Conservation (phyloP, 1,139 yeast species). For the Pichia sp. region DNA sequence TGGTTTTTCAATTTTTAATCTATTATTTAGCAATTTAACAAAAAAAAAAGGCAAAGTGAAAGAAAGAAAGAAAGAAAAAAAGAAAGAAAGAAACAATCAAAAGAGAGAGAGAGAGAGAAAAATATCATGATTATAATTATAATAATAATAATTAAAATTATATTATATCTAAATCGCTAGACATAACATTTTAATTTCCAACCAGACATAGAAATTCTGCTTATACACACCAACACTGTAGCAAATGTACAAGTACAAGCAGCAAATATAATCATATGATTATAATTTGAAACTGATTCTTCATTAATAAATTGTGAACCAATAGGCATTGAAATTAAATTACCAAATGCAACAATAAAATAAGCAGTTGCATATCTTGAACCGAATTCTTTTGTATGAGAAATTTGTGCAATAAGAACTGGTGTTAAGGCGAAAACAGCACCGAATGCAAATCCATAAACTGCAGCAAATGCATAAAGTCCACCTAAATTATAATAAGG, state of each 20-base stretch:
- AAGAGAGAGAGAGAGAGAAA: too few species aligned
- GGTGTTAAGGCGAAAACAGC: slow-evolving; percentile 25
- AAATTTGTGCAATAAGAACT: slow-evolving; percentile 53
- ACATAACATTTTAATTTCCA: slow-evolving; percentile 16
- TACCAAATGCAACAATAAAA: slow-evolving; percentile 55
- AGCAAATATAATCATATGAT: slow-evolving; percentile 33
- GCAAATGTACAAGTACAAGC: slow-evolving; percentile 30
- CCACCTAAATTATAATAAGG: slow-evolving; percentile 34
- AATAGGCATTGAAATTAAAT: slow-evolving; percentile 47
- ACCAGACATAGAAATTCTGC: slow-evolving; percentile 36
- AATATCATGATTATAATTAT: too few species aligned
- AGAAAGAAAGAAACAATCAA: too few species aligned
- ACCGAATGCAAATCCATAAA: slow-evolving; percentile 35
- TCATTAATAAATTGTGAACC: slow-evolving; percentile 46
- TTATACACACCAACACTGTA: slow-evolving; percentile 25
- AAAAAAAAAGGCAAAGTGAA: too few species aligned
- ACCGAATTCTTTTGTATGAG: slow-evolving; percentile 60
- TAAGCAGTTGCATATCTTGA: slow-evolving; percentile 66
- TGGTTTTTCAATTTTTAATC: too few species aligned
- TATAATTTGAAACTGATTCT: slow-evolving; percentile 25
- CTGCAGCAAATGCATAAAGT: slow-evolving; percentile 34
- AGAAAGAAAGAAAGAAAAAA: too few species aligned
- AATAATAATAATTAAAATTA: too few species aligned
- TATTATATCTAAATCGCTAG: background rate
- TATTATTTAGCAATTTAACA: too few species aligned